Evolutionary conservation across 2,329 filamentous ascomycete genomes (phyloP).

Genomic region (Fusarium sp.): DNA sequence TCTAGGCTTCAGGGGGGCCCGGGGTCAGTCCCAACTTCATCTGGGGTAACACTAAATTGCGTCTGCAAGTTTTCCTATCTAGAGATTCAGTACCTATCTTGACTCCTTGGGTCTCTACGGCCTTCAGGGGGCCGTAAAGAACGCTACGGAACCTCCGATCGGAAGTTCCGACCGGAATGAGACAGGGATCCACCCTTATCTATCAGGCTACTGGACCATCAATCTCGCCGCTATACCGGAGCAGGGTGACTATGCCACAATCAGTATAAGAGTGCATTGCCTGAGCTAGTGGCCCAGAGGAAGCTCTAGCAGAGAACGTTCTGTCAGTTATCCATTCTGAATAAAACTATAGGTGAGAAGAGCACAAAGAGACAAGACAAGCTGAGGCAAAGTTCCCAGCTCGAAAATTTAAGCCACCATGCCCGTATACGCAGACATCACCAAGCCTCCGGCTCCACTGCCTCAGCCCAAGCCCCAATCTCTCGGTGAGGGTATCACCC

Average conservation of each 20-base stretch:
- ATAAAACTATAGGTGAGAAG: background rate
- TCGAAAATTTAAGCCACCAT: background rate
- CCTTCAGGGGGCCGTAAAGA: background rate
- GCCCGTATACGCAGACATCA: slow-evolving; percentile 39
- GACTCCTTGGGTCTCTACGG: background rate
- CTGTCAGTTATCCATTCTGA: background rate
- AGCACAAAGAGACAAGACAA: background rate
- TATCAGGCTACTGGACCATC: background rate
- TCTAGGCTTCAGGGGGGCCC: background rate
- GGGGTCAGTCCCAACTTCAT: background rate
- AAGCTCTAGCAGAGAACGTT: background rate
- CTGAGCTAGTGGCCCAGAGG: background rate
- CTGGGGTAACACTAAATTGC: background rate
- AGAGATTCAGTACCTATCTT: background rate
- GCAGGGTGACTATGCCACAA: background rate
- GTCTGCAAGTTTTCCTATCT: background rate
- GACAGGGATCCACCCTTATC: background rate
- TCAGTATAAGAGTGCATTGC: background rate
- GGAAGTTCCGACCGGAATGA: slow-evolving; percentile 20
- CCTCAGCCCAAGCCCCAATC: slow-evolving; percentile 30
- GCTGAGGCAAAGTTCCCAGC: background rate
- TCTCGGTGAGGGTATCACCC: slow-evolving; percentile 33
- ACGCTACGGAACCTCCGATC: slow-evolving; percentile 17
- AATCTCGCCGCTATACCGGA: background rate
- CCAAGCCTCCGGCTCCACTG: slow-evolving; percentile 36